Evolutionary conservation across 768 basidiomycete genomes (phyloP).

Genomic region (Suillus alpinus): DNA sequence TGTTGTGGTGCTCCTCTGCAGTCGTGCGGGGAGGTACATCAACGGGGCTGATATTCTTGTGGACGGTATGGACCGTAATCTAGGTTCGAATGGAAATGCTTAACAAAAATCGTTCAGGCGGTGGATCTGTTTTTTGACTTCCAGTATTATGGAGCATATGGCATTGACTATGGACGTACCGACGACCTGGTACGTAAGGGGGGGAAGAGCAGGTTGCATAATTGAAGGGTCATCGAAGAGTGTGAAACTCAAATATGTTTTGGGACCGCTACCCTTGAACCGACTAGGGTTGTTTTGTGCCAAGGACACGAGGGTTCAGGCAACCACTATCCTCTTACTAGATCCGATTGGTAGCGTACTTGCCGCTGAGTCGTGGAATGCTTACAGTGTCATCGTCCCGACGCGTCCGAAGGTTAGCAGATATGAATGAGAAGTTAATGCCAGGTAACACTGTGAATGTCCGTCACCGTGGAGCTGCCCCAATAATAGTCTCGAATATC

Average conservation of each 20-base stretch:
- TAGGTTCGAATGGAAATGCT: not conserved
- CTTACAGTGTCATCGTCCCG: not conserved
- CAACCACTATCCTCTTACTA: not conserved
- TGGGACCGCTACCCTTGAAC: not conserved
- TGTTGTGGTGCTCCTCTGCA: conserved; percentile 39
- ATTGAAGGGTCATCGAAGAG: not conserved
- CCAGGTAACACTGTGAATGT: not conserved
- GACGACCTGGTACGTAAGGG: not conserved
- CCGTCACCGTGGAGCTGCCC: not conserved
- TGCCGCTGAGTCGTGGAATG: not conserved
- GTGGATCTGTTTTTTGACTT: conserved; percentile 20
- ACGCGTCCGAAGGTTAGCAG: not conserved
- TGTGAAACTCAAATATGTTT: not conserved
- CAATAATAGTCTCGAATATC: not conserved
- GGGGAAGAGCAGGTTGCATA: not conserved
- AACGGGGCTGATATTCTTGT: conserved; percentile 41
- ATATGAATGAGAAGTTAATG: not conserved
- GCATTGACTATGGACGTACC: not conserved
- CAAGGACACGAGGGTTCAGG: not conserved
- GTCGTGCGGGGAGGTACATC: conserved; percentile 41
- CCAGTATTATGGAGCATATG: not conserved
- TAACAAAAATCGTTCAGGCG: conserved; percentile 12
- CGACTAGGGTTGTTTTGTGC: not conserved
- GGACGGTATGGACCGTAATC: conserved; percentile 32
- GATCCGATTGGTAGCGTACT: not conserved